Conservation (phyloP, 768 basidiomycete species). For the Boletus vinaceobasis region DNA sequence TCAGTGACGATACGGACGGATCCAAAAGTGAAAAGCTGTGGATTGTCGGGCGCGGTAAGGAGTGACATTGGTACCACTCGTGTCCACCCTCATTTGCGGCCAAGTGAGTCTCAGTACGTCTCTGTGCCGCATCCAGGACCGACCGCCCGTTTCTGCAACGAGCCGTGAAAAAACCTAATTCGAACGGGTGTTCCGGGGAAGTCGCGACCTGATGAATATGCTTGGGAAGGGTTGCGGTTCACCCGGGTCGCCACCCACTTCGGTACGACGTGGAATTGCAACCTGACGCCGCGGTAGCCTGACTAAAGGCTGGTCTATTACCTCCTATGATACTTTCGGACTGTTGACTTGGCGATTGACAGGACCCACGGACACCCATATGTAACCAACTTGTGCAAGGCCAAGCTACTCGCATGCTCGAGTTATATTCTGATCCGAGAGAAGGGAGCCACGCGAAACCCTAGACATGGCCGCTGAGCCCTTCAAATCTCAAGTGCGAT, state of each 20-base stretch:
- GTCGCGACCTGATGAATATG: conserved; percentile 9
- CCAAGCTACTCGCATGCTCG: conserved; percentile 4
- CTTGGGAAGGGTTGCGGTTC: conserved; percentile 7
- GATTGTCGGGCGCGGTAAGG: conserved; percentile 2
- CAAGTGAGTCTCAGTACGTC: conserved; percentile 21
- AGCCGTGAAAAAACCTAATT: conserved; percentile 12
- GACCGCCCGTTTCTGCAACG: conserved; percentile 4
- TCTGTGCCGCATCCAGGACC: conserved; percentile 16
- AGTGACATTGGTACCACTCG: conserved; percentile 7
- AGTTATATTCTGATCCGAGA: conserved; percentile 19
- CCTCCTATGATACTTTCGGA: conserved; percentile 13
- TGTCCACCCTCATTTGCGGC: conserved; percentile 21
- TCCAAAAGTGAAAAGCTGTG: conserved; percentile 15
- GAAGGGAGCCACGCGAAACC: conserved; percentile 20
- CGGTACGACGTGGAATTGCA: conserved; percentile 20
- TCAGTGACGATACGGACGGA: conserved; percentile 9
- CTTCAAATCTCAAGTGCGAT: conserved; percentile 25
- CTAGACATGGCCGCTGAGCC: conserved; percentile 16
- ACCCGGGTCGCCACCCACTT: conserved; percentile 13
- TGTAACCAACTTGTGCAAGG: conserved; percentile 10
- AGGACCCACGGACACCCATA: conserved; percentile 21
- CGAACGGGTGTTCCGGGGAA: conserved; percentile 8
- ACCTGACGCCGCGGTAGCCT: conserved; percentile 13
- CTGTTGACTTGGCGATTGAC: conserved; percentile 28
- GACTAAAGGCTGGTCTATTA: conserved; percentile 15